Conservation (phyloP, 352 stramenopile species). For the Globisporangium nagaii region DNA sequence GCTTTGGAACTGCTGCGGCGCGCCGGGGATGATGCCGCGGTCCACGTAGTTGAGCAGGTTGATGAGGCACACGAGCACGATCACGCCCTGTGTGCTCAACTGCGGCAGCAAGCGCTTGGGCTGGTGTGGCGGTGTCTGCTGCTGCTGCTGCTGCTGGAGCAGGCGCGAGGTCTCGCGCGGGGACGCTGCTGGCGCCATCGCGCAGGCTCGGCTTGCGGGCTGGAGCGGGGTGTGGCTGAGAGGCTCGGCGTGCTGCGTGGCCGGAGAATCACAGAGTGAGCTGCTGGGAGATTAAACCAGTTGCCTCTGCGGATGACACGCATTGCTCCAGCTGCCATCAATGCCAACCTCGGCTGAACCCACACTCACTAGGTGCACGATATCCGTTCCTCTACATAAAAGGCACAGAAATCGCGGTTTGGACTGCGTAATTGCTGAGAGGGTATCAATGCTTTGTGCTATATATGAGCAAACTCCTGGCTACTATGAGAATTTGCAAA, state of each 20-base stretch:
- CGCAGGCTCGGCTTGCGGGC: neutral
- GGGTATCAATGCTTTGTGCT: too few species aligned
- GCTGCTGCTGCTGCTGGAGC: neutral
- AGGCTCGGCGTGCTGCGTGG: neutral
- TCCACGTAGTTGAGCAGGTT: conserved; percentile 95
- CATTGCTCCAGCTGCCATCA: too few species aligned
- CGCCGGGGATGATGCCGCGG: conserved; percentile 92
- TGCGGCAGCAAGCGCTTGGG: conserved; percentile 9
- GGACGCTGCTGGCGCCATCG: neutral
- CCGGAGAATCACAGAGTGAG: neutral
- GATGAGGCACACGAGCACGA: conserved; percentile 82
- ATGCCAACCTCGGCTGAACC: too few species aligned
- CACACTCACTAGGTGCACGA: too few species aligned
- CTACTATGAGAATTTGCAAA: too few species aligned
- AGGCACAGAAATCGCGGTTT: too few species aligned
- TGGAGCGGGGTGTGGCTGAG: neutral
- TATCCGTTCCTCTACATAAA: too few species aligned
- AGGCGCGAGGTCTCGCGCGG: neutral
- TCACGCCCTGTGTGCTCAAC: conserved; percentile 51
- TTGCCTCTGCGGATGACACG: too few species aligned
- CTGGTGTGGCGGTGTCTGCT: too few species aligned
- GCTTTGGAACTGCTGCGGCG: conserved; percentile 87
- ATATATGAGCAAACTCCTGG: too few species aligned
- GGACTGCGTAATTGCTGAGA: too few species aligned
- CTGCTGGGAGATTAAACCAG: neutral